These are phyloP conservation scores for Rhodocollybia butyracea DNA, from an alignment of 768 basidiomycete species.

Conservation along the genomic window DNA sequence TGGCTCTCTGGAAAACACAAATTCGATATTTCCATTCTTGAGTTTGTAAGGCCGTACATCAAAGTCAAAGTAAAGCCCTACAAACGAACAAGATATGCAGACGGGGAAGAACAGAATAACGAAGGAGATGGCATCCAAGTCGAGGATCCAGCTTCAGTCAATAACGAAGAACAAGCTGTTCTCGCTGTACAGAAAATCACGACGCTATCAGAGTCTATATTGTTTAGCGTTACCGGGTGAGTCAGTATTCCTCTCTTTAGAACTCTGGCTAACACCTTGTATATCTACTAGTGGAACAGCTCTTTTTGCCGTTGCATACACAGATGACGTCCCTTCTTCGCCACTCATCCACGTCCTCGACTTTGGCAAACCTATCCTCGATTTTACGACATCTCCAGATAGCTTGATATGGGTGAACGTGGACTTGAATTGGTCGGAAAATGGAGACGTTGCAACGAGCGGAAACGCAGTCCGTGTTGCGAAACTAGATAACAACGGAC, in stretches of 20 bases:
- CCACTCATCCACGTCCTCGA: slow-evolving; percentile 38
- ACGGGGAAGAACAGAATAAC: slow-evolving; percentile 15
- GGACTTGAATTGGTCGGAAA: slow-evolving; percentile 46
- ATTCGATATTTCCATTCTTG: slow-evolving; percentile 49
- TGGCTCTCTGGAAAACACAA: slow-evolving; percentile 63
- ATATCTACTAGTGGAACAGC: slow-evolving; percentile 63
- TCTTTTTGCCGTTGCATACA: slow-evolving; percentile 49
- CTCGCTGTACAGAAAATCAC: slow-evolving; percentile 59
- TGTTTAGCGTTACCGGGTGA: slow-evolving; percentile 77
- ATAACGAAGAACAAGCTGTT: slow-evolving; percentile 24
- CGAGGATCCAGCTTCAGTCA: not conserved
- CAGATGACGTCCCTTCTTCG: slow-evolving; percentile 17
- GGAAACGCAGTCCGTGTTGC: slow-evolving; percentile 15
- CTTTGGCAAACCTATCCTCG: slow-evolving; percentile 56
- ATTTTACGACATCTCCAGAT: slow-evolving; percentile 43
- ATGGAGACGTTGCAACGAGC: slow-evolving; percentile 13
- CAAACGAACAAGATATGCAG: slow-evolving; percentile 23
- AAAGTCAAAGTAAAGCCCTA: slow-evolving; percentile 28
- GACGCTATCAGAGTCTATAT: slow-evolving; percentile 41
- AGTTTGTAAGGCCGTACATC: slow-evolving; percentile 47
- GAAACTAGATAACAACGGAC: slow-evolving; percentile 14
- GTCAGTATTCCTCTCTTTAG: slow-evolving; percentile 26
- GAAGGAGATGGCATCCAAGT: slow-evolving; percentile 9
- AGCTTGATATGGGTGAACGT: slow-evolving; percentile 37
- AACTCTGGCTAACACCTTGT: no score